Base-by-base conservation (phyloP, 345 rosid genomes). In the Sisymbrium irio region DNA sequence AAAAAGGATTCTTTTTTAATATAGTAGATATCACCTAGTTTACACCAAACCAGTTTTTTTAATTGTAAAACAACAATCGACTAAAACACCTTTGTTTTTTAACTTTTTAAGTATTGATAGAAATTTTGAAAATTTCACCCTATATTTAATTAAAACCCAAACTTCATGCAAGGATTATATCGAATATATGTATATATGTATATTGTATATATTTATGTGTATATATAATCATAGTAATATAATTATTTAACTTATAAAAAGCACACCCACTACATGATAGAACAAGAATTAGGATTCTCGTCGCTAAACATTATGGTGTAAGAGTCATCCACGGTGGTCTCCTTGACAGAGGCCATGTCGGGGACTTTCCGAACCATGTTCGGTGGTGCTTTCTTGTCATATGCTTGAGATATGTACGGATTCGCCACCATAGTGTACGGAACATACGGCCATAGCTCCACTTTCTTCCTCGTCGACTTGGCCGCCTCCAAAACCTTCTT, bases 371-470 rank as follows among this genome's bases (percentile, higher is more conserved):
- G 74, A 14, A 88, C 97, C 57, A 85, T 88, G 67, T 93, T 90
- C 6, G 93, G 58, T 6, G 98, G 98, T 1, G 97, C 98, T 57
- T 93, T 93, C 88, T 93, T 93, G 84, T 90, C 97, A 73, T 93
- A 93, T 41, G 97, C 93, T 50, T 84, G 92, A 35, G 98, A 74
- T 47, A 86, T 82, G 57, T 93, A 88, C 22, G 98, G 97, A 71
- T 88, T 69, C 1, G 88, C 73, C 68, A 86, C 98, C 64, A 88
- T 50, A 33, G 65, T 70, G 78, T 88, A 87, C 0, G 97, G 96
- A 9, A 88, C 93, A n/a, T 93, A 93, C 2, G 98, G 98, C 98
- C 98, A 93, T 37, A 83, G 44, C 87, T 93, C 98, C 53, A 88
- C 95, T 80, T 86, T 90, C 84, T 93, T 93, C 86, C 81, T 93